phyloP scores from a whole-genome alignment of 2,329 filamentous ascomycete genomes.

The Xylariales sp. region DNA sequence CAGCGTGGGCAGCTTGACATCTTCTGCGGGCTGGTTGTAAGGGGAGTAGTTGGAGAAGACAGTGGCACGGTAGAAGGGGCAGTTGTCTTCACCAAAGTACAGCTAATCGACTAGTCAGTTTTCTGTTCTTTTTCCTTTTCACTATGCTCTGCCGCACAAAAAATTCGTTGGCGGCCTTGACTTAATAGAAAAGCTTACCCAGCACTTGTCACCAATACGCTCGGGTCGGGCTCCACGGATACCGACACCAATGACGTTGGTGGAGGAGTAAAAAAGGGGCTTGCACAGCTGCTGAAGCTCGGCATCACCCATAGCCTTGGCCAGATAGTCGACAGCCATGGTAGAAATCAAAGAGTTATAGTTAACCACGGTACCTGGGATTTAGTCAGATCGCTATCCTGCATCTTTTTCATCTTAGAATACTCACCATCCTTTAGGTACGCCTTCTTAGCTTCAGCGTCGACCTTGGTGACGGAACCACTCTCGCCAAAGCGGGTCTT shows the following conservation, averaged over 20 bases:
- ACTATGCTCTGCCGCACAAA: no score
- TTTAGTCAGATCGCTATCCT: no score
- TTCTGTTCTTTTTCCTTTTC: no score
- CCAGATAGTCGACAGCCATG: slow-evolving; percentile 90
- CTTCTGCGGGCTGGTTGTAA: slow-evolving; percentile 85
- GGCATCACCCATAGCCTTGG: slow-evolving; percentile 79
- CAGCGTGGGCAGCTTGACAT: slow-evolving; percentile 79
- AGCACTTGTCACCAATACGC: slow-evolving; percentile 98
- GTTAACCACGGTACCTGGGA: slow-evolving; percentile 72
- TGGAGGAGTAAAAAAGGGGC: slow-evolving; percentile 92
- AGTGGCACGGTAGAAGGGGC: slow-evolving; percentile 97
- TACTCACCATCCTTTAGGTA: slow-evolving; percentile 58
- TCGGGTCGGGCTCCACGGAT: slow-evolving; percentile 87
- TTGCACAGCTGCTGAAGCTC: slow-evolving; percentile 80
- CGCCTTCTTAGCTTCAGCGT: slow-evolving; percentile 80
- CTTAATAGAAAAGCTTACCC: slow-evolving; percentile 67
- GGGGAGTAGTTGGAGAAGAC: slow-evolving; percentile 99
- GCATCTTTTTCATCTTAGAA: no score
- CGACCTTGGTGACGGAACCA: slow-evolving; percentile 78
- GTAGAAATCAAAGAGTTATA: slow-evolving; percentile 93
- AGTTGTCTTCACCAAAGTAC: slow-evolving; percentile 98
- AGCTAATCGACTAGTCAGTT: no score
- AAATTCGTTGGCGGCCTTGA: no score
- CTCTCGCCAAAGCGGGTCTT: slow-evolving; percentile 87
- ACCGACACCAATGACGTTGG: slow-evolving; percentile 94